phyloP scores from a whole-genome alignment of 805 yeast species.

The Suhomyces tanzawaensis region DNA sequence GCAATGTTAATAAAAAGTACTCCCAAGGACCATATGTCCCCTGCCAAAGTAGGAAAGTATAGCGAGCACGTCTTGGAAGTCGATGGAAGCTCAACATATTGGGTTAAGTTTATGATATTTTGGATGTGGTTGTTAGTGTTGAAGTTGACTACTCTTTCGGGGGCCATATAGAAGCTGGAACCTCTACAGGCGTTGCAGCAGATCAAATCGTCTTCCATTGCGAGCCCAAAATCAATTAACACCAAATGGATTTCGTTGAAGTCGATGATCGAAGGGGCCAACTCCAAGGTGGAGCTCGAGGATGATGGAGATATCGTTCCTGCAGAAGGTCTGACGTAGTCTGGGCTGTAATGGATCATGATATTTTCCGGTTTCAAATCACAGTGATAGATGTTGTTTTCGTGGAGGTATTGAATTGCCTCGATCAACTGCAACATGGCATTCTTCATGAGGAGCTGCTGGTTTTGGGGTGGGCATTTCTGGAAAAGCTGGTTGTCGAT shows the following conservation, averaged over 20 bases:
- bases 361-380: constrained; percentile 44
- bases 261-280: constrained; percentile 22
- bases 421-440: constrained; percentile 41
- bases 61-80: constrained; percentile 11
- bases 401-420: constrained; percentile 34
- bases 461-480: constrained; percentile 43
- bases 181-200: constrained; percentile 80
- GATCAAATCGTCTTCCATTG: constrained; percentile 57
- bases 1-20: constrained; percentile 76
- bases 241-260: constrained; percentile 53
- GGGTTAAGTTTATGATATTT: constrained; percentile 30
- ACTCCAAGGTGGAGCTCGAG: background rate
- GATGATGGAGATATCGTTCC: too few relatives aligned
- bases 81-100: constrained; percentile 21
- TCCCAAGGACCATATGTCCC: constrained; percentile 87
- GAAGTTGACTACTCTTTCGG: constrained; percentile 65
- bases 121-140: constrained; percentile 27
- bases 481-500: constrained; percentile 68
- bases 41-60: constrained; percentile 65
- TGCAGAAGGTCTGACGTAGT: constrained; percentile 18
- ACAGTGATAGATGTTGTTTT: constrained; percentile 36
- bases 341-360: constrained; percentile 32
- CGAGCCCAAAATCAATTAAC: constrained; percentile 88
- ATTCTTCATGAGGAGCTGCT: constrained; percentile 47
- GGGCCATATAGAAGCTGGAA: constrained; percentile 89